Conservation (phyloP, 1,284 basidiomycete genomes). For the Cryptococcus sp. region DNA sequence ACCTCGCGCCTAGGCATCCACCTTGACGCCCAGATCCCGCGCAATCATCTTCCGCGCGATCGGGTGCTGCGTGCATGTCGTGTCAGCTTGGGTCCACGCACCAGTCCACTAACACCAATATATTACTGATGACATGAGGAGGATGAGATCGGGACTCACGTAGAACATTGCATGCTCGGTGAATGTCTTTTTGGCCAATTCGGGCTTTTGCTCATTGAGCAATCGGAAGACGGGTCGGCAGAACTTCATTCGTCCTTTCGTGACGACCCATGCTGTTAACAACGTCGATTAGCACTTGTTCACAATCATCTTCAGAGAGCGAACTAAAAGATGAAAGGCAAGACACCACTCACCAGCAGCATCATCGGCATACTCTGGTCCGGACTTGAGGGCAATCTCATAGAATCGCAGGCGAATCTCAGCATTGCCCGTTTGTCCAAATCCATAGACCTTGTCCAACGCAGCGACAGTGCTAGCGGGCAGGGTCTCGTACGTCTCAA, state of each 20-base stretch:
- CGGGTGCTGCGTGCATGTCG: slow-evolving; percentile 40
- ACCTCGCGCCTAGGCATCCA: slow-evolving; percentile 8
- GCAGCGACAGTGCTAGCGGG: slow-evolving; percentile 40
- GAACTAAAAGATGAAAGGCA: background rate
- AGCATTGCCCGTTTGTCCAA: slow-evolving; percentile 53
- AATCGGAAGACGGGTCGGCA: slow-evolving; percentile 55
- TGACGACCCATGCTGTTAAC: slow-evolving; percentile 54
- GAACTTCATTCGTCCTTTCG: slow-evolving; percentile 58
- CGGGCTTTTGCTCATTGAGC: slow-evolving; percentile 54
- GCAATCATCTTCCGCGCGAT: slow-evolving; percentile 55
- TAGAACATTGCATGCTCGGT: slow-evolving; percentile 56
- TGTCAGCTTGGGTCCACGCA: background rate
- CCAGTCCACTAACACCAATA: background rate
- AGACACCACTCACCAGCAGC: slow-evolving; percentile 53
- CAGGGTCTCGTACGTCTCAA: slow-evolving; percentile 48
- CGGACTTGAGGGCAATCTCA: slow-evolving; percentile 55
- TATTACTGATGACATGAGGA: background rate
- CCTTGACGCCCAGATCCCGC: slow-evolving; percentile 46
- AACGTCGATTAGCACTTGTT: background rate
- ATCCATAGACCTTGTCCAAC: slow-evolving; percentile 55
- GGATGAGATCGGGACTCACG: slow-evolving; percentile 30
- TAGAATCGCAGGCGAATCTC: slow-evolving; percentile 58
- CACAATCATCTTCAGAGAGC: background rate
- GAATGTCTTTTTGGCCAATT: slow-evolving; percentile 57
- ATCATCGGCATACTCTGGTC: slow-evolving; percentile 53